Percentiles rank a stretch among this genome's conserved stretches.
Evolutionary conservation across 2,329 filamentous ascomycete species (phyloP).

Genomic region (Alternaria longipes): DNA sequence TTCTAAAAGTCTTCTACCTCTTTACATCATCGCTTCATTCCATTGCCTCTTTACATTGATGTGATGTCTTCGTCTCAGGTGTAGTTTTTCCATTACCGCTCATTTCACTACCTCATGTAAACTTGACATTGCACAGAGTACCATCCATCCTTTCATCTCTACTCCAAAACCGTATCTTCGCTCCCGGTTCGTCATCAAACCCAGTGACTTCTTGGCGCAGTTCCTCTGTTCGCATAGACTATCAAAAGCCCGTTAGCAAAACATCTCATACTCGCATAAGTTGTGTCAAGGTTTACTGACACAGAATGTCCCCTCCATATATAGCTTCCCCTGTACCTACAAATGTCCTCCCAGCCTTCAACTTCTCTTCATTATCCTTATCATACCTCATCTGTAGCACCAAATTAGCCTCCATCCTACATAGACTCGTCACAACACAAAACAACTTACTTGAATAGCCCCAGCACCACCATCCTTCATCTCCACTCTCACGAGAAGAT

Average conservation of each 20-base stretch:
- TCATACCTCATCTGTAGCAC: background rate
- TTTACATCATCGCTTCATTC: conserved; percentile 44
- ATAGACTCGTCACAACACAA: no score
- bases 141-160: background rate
- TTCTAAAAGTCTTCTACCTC: conserved; percentile 68
- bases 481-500: no score
- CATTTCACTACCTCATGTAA: no score
- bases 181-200: background rate
- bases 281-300: background rate
- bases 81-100: background rate
- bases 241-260: background rate
- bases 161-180: background rate
- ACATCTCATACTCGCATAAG: background rate
- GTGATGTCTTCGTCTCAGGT: background rate
- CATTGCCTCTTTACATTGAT: conserved; percentile 50
- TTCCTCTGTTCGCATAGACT: background rate
- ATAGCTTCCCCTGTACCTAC: no score
- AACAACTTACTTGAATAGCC: no score
- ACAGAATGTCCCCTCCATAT: background rate
- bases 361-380: background rate
- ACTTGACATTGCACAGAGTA: background rate
- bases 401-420: no score
- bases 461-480: no score
- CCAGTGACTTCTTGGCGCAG: background rate
- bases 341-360: no score